Evolutionary conservation across 83 land plant genomes (phyloP).

Genomic region (Picea abies): DNA sequence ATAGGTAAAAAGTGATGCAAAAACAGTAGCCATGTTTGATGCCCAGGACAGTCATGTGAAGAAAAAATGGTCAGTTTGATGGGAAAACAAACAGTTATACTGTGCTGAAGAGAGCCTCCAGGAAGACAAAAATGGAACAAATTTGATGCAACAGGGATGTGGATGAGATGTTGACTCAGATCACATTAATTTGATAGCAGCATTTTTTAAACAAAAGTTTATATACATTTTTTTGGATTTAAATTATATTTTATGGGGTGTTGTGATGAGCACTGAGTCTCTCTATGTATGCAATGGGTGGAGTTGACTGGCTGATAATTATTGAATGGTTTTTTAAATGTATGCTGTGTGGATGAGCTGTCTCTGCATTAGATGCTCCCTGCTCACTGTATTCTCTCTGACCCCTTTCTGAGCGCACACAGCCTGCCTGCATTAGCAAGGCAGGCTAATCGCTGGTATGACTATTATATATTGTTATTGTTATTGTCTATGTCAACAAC

Average conservation of each 20-base stretch:
- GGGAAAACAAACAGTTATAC: no score
- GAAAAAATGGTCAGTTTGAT: no score
- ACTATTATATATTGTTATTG: not conserved
- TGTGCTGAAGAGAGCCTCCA: no score
- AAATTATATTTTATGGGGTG: not conserved
- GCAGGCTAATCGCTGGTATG: not conserved
- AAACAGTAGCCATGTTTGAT: no score
- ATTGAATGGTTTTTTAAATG: not conserved
- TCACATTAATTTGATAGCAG: no score
- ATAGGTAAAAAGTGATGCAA: no score
- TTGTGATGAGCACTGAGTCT: constrained; percentile 1
- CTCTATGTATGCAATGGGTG: not conserved
- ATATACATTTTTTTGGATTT: no score
- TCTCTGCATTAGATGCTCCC: constrained; percentile 8
- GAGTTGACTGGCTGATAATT: constrained; percentile 11
- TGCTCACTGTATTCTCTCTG: not conserved
- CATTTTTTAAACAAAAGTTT: no score
- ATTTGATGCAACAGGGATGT: no score
- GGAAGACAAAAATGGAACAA: no score
- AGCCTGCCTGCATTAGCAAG: constrained; percentile 4
- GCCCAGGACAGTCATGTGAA: no score
- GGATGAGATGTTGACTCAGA: no score
- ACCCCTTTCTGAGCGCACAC: not conserved
- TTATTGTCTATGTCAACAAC: not conserved
- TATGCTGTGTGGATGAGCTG: constrained; percentile 2